Base-by-base conservation (phyloP, 75 land plant species). In the Gnetum montanum region DNA sequence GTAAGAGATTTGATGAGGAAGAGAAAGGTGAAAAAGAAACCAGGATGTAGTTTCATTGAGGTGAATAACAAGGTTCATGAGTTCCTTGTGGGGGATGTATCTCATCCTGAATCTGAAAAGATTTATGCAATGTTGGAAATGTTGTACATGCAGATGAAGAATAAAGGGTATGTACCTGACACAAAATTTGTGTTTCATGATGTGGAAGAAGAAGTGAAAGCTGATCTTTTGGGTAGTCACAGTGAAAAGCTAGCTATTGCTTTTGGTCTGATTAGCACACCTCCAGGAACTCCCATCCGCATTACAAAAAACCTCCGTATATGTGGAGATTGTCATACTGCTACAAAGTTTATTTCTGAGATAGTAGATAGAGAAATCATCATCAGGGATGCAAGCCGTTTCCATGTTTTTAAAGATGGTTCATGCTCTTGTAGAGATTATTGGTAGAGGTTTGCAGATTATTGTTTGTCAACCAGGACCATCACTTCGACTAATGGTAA, bases 1-100 rank as follows among this genome's bases (percentile, higher is more conserved):
- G 55, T 53, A 12, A 62, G 65, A 27, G 34, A 59, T 35, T 18
- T 53, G 62, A 57, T 58, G 65, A 33, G 31, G 43, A 63, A 31
- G 11, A 37, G 38, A 13, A 38, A 43, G 13, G 44, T 62, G 12
- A 56, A 24, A 36, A 62, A 62, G 62, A 38, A 62, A 6, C 38
- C 65, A 35, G 65, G 63, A 19, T 24, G 34, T 22, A 62, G 63
- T 18, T 62, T 63, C 63, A 62, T 62, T 56, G 65, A 62, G 25
- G 40, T 62, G 11, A 62, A 61, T 12, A 37, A 25, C 27, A 31
- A 13, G 43, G 44, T 62, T 2, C 64, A 62, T 34, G 37, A 25
- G 19, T 62, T 62, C 34, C 10, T 37, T 58, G 59, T 36, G 34
- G 65, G 28, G 24, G 65, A 62, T 63, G 15, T 6, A 28, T 37